A percentile compares a stretch with the other conserved stretches of the same genome.
Conservation (phyloP, 2,329 filamentous ascomycete species). For the Metarhizium brunneum region DNA sequence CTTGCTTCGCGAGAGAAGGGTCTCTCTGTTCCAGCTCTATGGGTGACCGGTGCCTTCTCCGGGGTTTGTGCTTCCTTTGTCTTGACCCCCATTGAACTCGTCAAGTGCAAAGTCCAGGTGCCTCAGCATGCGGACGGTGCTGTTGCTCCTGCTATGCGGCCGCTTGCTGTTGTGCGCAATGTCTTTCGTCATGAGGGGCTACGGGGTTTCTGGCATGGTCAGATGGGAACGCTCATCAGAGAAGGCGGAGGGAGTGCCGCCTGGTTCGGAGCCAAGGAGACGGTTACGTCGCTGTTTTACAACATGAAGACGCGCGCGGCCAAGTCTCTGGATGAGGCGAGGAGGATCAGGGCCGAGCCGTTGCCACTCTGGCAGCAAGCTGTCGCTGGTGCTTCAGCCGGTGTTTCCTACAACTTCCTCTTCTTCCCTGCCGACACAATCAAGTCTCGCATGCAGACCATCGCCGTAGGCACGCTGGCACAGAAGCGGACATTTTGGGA, state of each 20-base stretch:
- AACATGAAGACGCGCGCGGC: conserved; percentile 38
- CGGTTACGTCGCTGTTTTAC: conserved; percentile 62
- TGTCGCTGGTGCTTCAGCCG: conserved; percentile 75
- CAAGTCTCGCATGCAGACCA: conserved; percentile 94
- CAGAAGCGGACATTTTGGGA: conserved; percentile 59
- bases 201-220: conserved; percentile 87
- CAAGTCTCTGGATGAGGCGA: conserved; percentile 28
- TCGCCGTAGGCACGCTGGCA: conserved; percentile 51
- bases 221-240: conserved; percentile 84
- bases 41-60: conserved; percentile 74
- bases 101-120: conserved; percentile 98
- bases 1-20: conserved; percentile 42
- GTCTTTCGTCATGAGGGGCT: conserved; percentile 78
- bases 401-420: conserved; percentile 91
- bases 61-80: conserved; percentile 85
- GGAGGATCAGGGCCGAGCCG: conserved; percentile 35
- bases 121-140: conserved; percentile 37
- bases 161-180: conserved; percentile 63
- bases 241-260: conserved; percentile 89
- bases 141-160: conserved; percentile 43
- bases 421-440: conserved; percentile 97
- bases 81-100: conserved; percentile 88
- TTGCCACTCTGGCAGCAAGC: conserved; percentile 83
- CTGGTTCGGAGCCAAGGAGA: conserved; percentile 92
- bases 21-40: conserved; percentile 65